A percentile compares a stretch with the other conserved stretches of the same genome.
These are phyloP conservation scores for Pneumocystis wakefieldiae DNA, from an alignment of 1,139 yeast genomes.

Conservation along the genomic window DNA sequence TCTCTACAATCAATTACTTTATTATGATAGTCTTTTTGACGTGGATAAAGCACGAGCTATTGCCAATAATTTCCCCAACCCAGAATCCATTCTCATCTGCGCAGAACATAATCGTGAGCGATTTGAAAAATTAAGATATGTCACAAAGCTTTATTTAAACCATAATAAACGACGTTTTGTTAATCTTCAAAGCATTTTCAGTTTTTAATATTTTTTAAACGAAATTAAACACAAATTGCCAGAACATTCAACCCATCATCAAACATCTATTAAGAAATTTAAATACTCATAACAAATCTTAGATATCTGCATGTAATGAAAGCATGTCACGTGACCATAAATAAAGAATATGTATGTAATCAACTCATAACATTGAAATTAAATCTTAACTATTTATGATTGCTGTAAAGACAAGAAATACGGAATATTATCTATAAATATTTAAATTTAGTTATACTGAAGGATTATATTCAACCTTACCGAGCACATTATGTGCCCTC, in stretches of 20 bases:
- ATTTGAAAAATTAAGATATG: slow-evolving; percentile 43
- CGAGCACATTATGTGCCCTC: too few species aligned
- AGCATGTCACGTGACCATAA: too few species aligned
- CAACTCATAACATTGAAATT: too few species aligned
- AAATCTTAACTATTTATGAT: too few species aligned
- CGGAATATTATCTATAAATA: too few species aligned
- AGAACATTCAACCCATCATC: not conserved
- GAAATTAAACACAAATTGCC: not conserved
- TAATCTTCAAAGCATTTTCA: slow-evolving; percentile 65
- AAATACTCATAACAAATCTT: too few species aligned
- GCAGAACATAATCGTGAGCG: slow-evolving; percentile 65
- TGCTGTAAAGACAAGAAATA: too few species aligned
- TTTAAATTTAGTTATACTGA: too few species aligned
- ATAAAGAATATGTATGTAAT: too few species aligned
- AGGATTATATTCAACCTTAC: too few species aligned
- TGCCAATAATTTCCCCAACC: slow-evolving; percentile 16
- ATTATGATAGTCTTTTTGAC: slow-evolving; percentile 61
- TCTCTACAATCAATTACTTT: slow-evolving; percentile 67
- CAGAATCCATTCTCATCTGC: slow-evolving; percentile 46
- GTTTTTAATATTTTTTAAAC: slow-evolving; percentile 4
- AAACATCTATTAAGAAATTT: not conserved
- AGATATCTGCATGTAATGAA: too few species aligned
- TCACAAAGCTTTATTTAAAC: slow-evolving; percentile 57
- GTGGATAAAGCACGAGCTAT: slow-evolving; percentile 50
- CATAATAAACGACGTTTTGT: slow-evolving; percentile 88